Evolutionary conservation across 768 basidiomycete genomes (phyloP), one percentile per base, ranked within the genome.

Genomic region (Mycena amicta): DNA sequence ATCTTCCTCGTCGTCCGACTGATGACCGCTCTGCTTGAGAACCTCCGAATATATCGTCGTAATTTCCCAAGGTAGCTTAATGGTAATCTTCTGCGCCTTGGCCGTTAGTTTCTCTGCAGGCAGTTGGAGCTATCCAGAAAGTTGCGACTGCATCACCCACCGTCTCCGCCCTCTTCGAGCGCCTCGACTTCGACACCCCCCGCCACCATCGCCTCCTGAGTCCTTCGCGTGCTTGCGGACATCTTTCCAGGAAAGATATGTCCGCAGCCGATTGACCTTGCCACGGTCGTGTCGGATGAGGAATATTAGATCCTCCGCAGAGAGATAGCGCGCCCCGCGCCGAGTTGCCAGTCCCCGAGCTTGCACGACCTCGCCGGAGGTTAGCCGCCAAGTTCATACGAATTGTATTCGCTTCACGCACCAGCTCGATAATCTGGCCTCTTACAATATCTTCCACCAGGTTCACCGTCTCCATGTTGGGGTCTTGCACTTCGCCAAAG

Each of bases 201-300:
- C 90, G 26, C 85, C 91, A 2, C 85, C 91, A 57, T 89, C 91
- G 11, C 89, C 92, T 40, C 88, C 90, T 23, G 88, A 86, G 67
- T 97, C 93, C 70, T 96, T 96, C 4, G 93, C 93, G 59, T 93
- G 92, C 67, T 96, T 97, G 15, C 95, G 84, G 18, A 98, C 95
- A 64, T 97, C 95, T 68, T 96, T 97, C 95, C 95, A 98, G 0
- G 92, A 93, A 23, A 98, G 82, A 68, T 97, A 98, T 11, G 93
- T 96, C 30, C 93, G 77, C 27, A 98, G 78, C 43, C 95, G 82
- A 74, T 97, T 96, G 61, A 98, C 93, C 72, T 96, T 97, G 6
- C 90, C 91, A 62, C 92, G 78, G 75, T 98, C 95, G 66, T 96
- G 90, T 4, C 95, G 88, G 67, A 98, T 94, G 68, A 97, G 88